phyloP scores from a whole-genome alignment of 2,329 filamentous ascomycete species.

The Diaporthe helianthi region DNA sequence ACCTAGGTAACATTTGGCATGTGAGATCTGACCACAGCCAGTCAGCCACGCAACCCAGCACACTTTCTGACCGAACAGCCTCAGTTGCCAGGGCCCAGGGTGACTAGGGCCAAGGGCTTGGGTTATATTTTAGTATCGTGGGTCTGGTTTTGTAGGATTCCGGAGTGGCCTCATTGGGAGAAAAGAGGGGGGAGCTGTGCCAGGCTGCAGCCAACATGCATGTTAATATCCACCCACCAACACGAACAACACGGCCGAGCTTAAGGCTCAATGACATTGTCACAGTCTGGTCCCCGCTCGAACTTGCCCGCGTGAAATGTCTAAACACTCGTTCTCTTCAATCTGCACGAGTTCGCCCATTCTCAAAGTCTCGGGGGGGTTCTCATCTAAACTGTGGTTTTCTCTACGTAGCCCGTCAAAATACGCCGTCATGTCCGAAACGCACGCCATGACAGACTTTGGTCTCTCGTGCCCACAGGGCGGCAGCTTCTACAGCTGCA shows the following conservation, averaged over 20 bases:
- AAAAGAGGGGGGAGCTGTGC: neutral
- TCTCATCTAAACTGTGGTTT: neutral
- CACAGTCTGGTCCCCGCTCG: neutral
- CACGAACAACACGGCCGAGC: neutral
- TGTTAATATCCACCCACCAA: conserved; percentile 1
- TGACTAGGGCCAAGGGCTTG: neutral
- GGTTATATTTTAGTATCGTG: neutral
- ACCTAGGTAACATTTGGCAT: too few relatives aligned
- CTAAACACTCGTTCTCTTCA: neutral
- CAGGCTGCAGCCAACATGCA: conserved; percentile 28
- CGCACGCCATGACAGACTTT: conserved; percentile 6
- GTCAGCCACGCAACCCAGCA: neutral
- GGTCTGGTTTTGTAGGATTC: neutral
- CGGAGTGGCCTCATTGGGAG: neutral
- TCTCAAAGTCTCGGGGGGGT: neutral
- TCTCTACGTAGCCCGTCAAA: neutral
- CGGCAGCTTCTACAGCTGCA: conserved; percentile 48
- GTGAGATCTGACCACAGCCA: neutral
- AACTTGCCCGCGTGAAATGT: neutral
- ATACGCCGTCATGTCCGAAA: neutral
- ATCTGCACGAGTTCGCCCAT: neutral
- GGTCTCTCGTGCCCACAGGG: conserved; percentile 41
- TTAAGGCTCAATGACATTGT: conserved; percentile 16
- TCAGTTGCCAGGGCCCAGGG: neutral
- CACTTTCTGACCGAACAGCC: neutral